These are phyloP conservation scores for Blastocystis sp. DNA, from an alignment of 352 stramenopile genomes.

Conservation along the genomic window DNA sequence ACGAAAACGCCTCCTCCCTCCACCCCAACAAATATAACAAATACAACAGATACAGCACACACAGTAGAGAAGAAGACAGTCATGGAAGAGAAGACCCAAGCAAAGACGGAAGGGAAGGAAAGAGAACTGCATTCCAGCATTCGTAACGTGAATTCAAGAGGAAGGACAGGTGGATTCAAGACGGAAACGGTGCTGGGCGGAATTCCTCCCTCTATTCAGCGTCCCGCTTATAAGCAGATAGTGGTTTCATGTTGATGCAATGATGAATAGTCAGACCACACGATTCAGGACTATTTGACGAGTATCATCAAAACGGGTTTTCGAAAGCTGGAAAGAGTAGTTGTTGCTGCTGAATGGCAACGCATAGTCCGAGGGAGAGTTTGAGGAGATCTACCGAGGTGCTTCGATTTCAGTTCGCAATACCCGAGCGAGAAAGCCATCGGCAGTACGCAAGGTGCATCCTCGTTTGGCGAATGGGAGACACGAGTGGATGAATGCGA, in stretches of 20 bases:
- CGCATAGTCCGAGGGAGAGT: slow-evolving; percentile 43
- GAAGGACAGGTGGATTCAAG: not conserved
- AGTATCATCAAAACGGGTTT: not conserved
- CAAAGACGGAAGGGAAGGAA: not conserved
- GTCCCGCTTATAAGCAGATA: not conserved
- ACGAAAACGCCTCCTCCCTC: not conserved
- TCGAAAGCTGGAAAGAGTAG: not conserved
- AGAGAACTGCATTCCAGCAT: not conserved
- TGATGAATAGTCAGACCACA: not conserved
- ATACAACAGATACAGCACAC: not conserved
- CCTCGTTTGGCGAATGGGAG: not conserved
- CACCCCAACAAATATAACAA: not conserved
- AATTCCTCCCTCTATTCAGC: not conserved
- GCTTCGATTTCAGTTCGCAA: not conserved
- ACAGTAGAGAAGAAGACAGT: not conserved
- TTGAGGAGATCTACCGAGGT: not conserved
- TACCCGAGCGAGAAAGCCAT: not conserved
- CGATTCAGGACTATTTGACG: not conserved
- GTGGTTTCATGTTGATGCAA: not conserved
- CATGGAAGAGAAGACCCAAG: not conserved
- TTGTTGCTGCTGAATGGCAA: not conserved
- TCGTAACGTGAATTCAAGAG: not conserved
- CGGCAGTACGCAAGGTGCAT: not conserved
- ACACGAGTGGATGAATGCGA: slow-evolving; percentile 10
- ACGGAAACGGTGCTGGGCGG: not conserved